Base-by-base conservation (phyloP, 352 stramenopile genomes). In the Plasmopara viticola region DNA sequence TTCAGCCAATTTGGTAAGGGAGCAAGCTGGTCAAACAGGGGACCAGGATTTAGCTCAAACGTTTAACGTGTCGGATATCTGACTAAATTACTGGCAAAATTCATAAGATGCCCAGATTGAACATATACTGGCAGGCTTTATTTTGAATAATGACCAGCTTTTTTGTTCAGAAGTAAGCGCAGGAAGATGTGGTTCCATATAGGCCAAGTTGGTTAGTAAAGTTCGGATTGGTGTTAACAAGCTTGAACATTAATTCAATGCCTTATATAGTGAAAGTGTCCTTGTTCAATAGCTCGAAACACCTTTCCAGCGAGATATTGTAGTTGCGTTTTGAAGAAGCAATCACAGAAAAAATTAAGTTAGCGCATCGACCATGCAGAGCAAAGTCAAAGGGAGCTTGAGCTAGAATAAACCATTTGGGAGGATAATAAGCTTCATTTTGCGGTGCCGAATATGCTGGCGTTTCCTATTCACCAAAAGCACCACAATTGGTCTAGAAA, bases 281-380 rank as follows among this genome's bases (percentile, higher is more conserved):
- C 14, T 28, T 3, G n/a, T 12, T 33, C 51, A 57, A 5, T 51
- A 58, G 17, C 5, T 1, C 4, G 43, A 34, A 28, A 14, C 0
- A 7, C 33, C 51, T 39, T 17, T 52, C 2, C 34, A 25, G 28
- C 25, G 43, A 52, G 7, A 43, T 28, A 1, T 47, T 10, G 31
- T 35, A 1, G 31, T 35, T 12, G 31, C 2, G 10, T 8, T 12
- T 35, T 41, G 37, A 13, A 53, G 44, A 4, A 25, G 38, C 2
- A 57, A 31, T 12, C 49, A 59, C 1, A 59, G 44, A n/a, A n/a
- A n/a, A n/a, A n/a, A n/a, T n/a, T 37, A 59, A 59, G 28, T 59
- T 37, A 12, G 15, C 5, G 0, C 38, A 38, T 44, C 50, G 45
- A 12, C 44, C 28, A 18, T 44, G 6, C 17, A 59, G 51, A 1